phyloP scores from a whole-genome alignment of 768 basidiomycete genomes.

The Suillus occidentalis region DNA sequence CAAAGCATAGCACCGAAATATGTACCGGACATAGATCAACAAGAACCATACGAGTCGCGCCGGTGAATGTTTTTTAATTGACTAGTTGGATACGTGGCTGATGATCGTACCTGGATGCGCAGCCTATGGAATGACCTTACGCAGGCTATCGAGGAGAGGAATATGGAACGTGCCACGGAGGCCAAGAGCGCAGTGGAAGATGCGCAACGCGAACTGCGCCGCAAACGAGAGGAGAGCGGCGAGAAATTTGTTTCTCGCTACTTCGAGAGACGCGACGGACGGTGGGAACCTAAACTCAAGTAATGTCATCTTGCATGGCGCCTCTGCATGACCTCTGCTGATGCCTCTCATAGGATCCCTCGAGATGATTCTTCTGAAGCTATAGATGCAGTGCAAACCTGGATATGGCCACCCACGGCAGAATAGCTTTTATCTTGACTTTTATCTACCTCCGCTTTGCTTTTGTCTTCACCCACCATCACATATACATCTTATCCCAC shows the following conservation, averaged over 20 bases:
- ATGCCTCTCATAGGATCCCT: conserved; percentile 55
- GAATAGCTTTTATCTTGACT: conserved; percentile 9
- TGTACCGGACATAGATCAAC: conserved; percentile 82
- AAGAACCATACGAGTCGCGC: conserved; percentile 89
- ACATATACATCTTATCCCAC: conserved; percentile 20
- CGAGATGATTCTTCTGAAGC: conserved; percentile 63
- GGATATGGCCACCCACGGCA: conserved; percentile 61
- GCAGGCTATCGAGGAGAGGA: conserved; percentile 77
- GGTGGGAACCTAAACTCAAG: conserved; percentile 82
- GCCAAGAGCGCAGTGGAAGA: conserved; percentile 93
- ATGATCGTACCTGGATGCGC: conserved; percentile 1
- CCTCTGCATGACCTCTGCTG: conserved; percentile 4
- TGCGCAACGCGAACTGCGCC: conserved; percentile 80
- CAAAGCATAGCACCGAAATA: conserved; percentile 75
- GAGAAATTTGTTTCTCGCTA: conserved; percentile 71
- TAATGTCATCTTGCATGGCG: conserved; percentile 35
- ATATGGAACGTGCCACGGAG: conserved; percentile 92
- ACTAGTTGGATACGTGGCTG: not conserved
- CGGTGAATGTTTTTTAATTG: conserved; percentile 44
- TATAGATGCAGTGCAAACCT: conserved; percentile 63
- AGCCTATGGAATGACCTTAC: conserved; percentile 87
- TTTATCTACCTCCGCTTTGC: conserved; percentile 6
- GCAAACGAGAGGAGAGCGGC: conserved; percentile 71
- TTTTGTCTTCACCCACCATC: conserved; percentile 2
- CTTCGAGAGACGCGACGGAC: conserved; percentile 75